Conservation (phyloP, 1,284 basidiomycete species). For the Cutaneotrichosporon cyanovorans region DNA sequence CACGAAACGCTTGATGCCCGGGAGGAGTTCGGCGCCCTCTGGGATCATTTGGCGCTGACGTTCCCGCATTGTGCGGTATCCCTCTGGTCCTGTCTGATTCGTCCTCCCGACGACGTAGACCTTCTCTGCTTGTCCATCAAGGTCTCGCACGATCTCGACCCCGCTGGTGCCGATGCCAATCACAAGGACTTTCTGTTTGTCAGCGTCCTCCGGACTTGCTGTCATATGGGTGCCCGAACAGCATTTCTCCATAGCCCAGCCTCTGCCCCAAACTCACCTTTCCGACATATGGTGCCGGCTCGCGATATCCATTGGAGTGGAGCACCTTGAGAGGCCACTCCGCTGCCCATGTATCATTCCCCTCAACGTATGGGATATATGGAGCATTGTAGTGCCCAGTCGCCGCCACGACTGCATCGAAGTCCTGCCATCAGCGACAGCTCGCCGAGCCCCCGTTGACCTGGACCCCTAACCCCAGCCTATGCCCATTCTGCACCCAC, state of each 20-base stretch:
- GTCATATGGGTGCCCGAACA: too few species aligned
- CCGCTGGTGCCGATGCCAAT: conserved; percentile 51
- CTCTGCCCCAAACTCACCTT: too few species aligned
- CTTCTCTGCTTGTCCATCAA: conserved; percentile 4
- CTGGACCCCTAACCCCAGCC: too few species aligned
- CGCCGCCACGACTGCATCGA: conserved; percentile 50
- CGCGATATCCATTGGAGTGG: conserved; percentile 51
- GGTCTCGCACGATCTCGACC: conserved; percentile 47
- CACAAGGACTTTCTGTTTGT: conserved; percentile 49
- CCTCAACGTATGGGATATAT: conserved; percentile 39
- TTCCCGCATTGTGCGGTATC: conserved; percentile 31
- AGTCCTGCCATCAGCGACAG: conserved; percentile 37
- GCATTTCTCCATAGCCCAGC: too few species aligned
- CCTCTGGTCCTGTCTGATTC: conserved; percentile 22
- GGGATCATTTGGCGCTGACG: conserved; percentile 33
- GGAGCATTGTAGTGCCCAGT: conserved; percentile 47
- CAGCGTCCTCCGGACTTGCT: too few species aligned
- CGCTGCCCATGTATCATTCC: conserved; percentile 44
- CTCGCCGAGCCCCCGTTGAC: too few species aligned
- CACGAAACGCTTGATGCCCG: conserved; percentile 41
- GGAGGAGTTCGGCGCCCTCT: conserved; percentile 33
- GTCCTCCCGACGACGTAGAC: conserved; percentile 34
- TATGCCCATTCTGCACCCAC: conserved; percentile 29
- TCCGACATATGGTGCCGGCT: conserved; percentile 44
- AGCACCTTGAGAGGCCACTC: conserved; percentile 43